Percentiles rank a stretch among this genome's conserved stretches.
Evolutionary conservation across 306 rosid genomes (phyloP).

Genomic region (Urtica urens): DNA sequence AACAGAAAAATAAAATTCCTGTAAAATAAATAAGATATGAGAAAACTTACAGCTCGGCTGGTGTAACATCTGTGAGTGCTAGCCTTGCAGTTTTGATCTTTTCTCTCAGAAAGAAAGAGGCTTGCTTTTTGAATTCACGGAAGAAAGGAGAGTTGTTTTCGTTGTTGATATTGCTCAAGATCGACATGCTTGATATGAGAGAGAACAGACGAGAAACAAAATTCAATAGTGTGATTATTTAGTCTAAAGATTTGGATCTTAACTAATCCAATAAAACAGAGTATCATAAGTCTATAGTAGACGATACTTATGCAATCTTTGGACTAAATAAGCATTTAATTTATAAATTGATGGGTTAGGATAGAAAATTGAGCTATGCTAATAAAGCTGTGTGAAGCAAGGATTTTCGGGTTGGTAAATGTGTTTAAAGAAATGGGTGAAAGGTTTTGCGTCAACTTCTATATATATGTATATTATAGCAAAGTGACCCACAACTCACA

Average conservation of each 20-base stretch:
- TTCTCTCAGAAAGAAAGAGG: slow-evolving; percentile 86
- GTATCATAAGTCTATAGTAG: slow-evolving; percentile 6
- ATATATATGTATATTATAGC: slow-evolving; percentile 1
- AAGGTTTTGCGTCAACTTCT: slow-evolving; percentile 22
- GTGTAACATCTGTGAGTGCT: slow-evolving; percentile 92
- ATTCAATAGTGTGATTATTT: neutral
- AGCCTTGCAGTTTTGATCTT: slow-evolving; percentile 86
- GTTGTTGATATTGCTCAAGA: slow-evolving; percentile 25
- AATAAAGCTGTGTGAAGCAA: neutral
- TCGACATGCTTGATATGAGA: slow-evolving; percentile 26
- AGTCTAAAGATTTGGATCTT: neutral
- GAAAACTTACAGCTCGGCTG: slow-evolving; percentile 54
- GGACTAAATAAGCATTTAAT: neutral
- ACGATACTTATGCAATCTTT: slow-evolving; percentile 1
- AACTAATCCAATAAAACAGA: slow-evolving; percentile 24
- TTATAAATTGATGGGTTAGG: slow-evolving; percentile 2
- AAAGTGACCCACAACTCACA: neutral
- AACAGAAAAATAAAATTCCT: neutral
- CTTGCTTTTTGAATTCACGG: slow-evolving; percentile 73
- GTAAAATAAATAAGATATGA: neutral
- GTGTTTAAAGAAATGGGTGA: neutral
- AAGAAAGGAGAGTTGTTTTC: slow-evolving; percentile 43
- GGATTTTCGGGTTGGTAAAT: slow-evolving; percentile 14
- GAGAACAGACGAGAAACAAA: neutral
- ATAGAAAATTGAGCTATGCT: slow-evolving; percentile 6